Evolutionary conservation across 228 moss, liverwort and hornwort species (phyloP).

Genomic region (Sphagnum fallax): DNA sequence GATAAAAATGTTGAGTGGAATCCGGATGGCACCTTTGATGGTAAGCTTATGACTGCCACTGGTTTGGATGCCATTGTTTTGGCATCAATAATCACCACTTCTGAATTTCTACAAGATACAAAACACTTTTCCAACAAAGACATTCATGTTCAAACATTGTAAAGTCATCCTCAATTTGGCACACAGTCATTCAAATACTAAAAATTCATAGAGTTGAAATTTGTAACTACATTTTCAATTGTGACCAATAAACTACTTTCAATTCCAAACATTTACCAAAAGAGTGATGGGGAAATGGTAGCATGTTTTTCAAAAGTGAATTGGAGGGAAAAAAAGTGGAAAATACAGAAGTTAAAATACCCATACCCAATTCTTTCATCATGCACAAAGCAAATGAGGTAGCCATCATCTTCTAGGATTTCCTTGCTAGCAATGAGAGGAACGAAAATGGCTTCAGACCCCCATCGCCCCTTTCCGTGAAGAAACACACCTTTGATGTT

Average conservation of each 20-base stretch:
- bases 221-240: too few relatives aligned
- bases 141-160: too few relatives aligned
- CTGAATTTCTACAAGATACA: slow-evolving; percentile 40
- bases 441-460: slow-evolving; percentile 65
- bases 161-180: too few relatives aligned
- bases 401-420: slow-evolving; percentile 76
- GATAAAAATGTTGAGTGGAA: slow-evolving; percentile 71
- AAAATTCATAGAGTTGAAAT: too few relatives aligned
- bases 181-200: too few relatives aligned
- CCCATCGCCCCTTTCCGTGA: slow-evolving; percentile 51
- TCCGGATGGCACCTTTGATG: slow-evolving; percentile 55
- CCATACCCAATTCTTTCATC: slow-evolving; percentile 54
- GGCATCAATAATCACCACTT: slow-evolving; percentile 65
- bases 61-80: slow-evolving; percentile 71
- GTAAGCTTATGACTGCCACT: slow-evolving; percentile 54
- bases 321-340: too few relatives aligned
- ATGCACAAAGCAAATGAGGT: slow-evolving; percentile 62
- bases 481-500: slow-evolving; percentile 40
- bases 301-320: too few relatives aligned
- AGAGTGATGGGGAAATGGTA: too few relatives aligned
- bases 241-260: too few relatives aligned
- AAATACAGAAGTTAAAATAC: neutral
- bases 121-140: too few relatives aligned
- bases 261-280: too few relatives aligned
- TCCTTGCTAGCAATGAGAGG: slow-evolving; percentile 38